Evolutionary conservation across 495 filamentous ascomycete genomes (phyloP), one percentile per base, ranked within the genome.

Genomic region (Cudoniella acicularis): DNA sequence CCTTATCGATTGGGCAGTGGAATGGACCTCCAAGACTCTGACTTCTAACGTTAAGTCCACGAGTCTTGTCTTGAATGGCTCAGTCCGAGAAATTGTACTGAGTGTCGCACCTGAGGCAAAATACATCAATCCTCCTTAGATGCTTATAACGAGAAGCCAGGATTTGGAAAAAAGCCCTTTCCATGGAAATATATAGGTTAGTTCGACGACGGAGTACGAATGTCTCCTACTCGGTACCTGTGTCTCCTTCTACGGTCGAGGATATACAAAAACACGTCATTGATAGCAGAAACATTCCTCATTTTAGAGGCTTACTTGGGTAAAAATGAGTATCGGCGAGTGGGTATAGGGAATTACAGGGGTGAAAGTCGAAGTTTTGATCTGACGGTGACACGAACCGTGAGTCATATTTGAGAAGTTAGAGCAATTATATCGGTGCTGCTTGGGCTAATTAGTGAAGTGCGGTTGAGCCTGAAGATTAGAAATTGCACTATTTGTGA

Each of bases 181-280:
- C 49, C 49, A 8, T 52, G 49, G 49, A 26, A 25, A 26, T 52
- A 8, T 40, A 27, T 25, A 9, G 49, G 49, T 2, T 25, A 52
- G 18, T 52, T 52, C 27, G 49, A 52, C 18, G 24, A 30, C 49
- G 25, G 49, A n/a, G 10, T 16, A 13, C 22, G 49, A 30, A 52
- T 52, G 24, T 2, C 11, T 8, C 49, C 49, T 11, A 36, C 6
- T 9, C 1, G 36, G 13, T 52, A 52, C 18, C 3, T 20, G 13
- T 52, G 49, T 52, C 49, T 52, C 6, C 18, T 52, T 11, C 27
- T 52, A 25, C 49, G 25, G 21, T 52, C 49, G 9, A 26, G 22
- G 17, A 36, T 11, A 17, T n/a, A 2, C 3, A 52, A 11, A n/a
- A 30, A 52, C 10, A 3, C 2, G 18, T 2, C 22, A n/a, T 6